Evolutionary conservation across 148 eudicot species (phyloP).

Genomic region (Camellia granthamiana): DNA sequence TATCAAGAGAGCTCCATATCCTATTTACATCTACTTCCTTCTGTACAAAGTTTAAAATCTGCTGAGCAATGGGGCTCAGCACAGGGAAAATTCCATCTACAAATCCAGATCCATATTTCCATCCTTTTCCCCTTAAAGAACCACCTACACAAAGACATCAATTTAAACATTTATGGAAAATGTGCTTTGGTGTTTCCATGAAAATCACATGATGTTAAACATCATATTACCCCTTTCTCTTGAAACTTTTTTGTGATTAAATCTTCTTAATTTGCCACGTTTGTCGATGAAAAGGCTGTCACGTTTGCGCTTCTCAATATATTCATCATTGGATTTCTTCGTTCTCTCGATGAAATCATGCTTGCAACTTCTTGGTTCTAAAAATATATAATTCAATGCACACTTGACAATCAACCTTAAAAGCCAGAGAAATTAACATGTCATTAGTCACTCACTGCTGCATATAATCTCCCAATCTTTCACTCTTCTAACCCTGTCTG

Average conservation of each 20-base stretch:
- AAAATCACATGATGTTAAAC: background rate
- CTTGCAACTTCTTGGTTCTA: constrained; percentile 27
- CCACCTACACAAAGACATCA: constrained; percentile 46
- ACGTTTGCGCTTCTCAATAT: constrained; percentile 44
- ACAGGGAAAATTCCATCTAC: constrained; percentile 90
- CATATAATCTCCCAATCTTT: background rate
- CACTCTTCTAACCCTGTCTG: background rate
- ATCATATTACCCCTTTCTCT: constrained; percentile 56
- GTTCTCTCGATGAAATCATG: constrained; percentile 24
- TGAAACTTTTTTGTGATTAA: constrained; percentile 67
- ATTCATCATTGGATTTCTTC: constrained; percentile 32
- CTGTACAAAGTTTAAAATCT: constrained; percentile 56
- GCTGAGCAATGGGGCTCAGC: constrained; percentile 63
- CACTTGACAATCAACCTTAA: constrained; percentile 34
- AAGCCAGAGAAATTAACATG: constrained; percentile 1
- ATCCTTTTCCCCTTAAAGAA: constrained; percentile 77
- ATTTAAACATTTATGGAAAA: background rate
- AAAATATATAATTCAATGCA: constrained; percentile 14
- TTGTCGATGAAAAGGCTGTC: constrained; percentile 59
- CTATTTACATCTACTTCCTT: constrained; percentile 48
- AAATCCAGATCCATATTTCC: constrained; percentile 91
- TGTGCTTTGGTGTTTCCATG: background rate
- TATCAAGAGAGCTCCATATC: constrained; percentile 59
- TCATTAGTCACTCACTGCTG: background rate
- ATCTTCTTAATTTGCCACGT: constrained; percentile 53